These are phyloP conservation scores for Fraxinus paxiana DNA, from an alignment of 305 asterid species.

Conservation along the genomic window DNA sequence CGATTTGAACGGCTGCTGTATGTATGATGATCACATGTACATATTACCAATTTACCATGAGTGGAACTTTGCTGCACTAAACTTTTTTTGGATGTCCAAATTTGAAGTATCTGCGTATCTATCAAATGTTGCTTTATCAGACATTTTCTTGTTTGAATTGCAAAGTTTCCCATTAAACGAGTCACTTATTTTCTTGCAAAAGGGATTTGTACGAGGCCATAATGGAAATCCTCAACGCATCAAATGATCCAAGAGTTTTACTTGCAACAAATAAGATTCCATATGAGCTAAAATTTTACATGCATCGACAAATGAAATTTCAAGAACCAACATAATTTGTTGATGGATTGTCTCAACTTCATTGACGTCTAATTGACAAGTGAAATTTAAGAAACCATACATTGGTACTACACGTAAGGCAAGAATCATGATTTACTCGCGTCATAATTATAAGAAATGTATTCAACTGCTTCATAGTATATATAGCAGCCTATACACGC, in stretches of 20 bases:
- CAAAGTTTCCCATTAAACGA: background rate
- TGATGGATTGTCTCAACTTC: background rate
- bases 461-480: background rate
- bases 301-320: background rate
- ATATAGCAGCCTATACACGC: background rate
- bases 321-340: background rate
- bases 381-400: background rate
- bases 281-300: background rate
- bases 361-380: background rate
- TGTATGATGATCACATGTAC: slow-evolving; percentile 32
- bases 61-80: background rate
- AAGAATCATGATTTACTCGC: background rate
- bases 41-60: slow-evolving; percentile 16
- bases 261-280: background rate
- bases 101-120: background rate
- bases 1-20: slow-evolving; percentile 12
- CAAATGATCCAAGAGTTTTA: background rate
- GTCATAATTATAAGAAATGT: background rate
- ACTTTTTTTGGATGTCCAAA: background rate
- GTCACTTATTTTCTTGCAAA: background rate
- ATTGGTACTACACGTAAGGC: background rate
- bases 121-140: background rate
- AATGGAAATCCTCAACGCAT: background rate
- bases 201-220: background rate
- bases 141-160: background rate